These are phyloP conservation scores for Verticillium nubilum DNA, from an alignment of 2,329 filamentous ascomycete species.

Conservation along the genomic window DNA sequence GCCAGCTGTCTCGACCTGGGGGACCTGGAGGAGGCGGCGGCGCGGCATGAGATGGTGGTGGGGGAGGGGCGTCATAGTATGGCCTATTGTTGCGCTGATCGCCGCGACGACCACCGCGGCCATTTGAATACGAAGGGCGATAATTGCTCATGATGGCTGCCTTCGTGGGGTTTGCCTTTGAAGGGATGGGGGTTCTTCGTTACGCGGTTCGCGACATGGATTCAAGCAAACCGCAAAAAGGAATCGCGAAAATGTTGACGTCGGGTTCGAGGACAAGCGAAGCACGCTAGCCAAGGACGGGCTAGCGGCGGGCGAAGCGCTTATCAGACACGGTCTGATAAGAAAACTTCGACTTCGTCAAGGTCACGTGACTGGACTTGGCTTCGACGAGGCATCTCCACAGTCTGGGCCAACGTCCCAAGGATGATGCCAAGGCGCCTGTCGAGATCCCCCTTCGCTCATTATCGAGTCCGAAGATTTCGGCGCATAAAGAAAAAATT, in stretches of 20 bases:
- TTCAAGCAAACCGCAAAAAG: not conserved
- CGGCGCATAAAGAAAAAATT: no score
- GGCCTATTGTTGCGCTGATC: not conserved
- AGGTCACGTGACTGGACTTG: not conserved
- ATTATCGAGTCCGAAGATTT: no score
- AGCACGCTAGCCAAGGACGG: not conserved
- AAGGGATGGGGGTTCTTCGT: not conserved
- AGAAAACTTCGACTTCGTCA: not conserved
- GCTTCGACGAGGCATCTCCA: no score
- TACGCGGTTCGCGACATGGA: not conserved
- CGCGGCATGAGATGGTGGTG: not conserved
- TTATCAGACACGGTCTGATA: not conserved
- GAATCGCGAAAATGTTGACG: not conserved
- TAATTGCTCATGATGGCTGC: not conserved
- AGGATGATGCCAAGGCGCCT: no score
- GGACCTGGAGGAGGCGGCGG: not conserved
- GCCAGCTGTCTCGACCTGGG: not conserved
- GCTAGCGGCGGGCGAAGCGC: not conserved
- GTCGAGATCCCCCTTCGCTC: no score
- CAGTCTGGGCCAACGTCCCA: no score
- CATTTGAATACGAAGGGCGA: not conserved
- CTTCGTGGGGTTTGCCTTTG: not conserved
- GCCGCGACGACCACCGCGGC: not conserved
- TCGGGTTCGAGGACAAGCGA: not conserved
- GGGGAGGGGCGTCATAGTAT: not conserved